Conservation (phyloP, 1,284 basidiomycete species). For the Malassezia slooffiae region DNA sequence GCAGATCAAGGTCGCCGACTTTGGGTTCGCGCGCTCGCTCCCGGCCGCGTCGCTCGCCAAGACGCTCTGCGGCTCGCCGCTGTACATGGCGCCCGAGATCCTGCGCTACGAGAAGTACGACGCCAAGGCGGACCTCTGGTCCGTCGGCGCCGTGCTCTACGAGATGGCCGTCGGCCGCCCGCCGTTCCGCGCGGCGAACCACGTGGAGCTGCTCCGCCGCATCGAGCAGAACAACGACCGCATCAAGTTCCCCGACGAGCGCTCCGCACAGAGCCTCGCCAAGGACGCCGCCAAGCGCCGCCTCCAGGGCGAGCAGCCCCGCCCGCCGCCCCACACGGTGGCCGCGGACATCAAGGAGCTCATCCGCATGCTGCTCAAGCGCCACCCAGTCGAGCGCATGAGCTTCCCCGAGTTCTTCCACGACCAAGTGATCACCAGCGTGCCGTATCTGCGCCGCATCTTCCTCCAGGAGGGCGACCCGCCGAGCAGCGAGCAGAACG, state of each 20-base stretch:
- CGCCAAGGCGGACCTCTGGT: slow-evolving; percentile 95
- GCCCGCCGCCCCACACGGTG: slow-evolving; percentile 50
- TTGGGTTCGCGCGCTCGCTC: slow-evolving; percentile 87
- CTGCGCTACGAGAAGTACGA: slow-evolving; percentile 95
- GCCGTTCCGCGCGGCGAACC: slow-evolving; percentile 88
- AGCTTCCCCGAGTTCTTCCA: slow-evolving; percentile 85
- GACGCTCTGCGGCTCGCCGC: slow-evolving; percentile 88
- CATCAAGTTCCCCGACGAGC: slow-evolving; percentile 68
- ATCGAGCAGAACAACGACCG: slow-evolving; percentile 67
- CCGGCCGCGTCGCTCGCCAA: slow-evolving; percentile 89
- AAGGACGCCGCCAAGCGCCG: slow-evolving; percentile 29
- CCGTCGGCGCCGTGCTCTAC: slow-evolving; percentile 87
- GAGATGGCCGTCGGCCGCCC: slow-evolving; percentile 89
- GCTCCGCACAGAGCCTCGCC: slow-evolving; percentile 29
- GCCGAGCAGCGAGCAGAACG: no score
- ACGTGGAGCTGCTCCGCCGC: slow-evolving; percentile 85
- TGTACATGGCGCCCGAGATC: slow-evolving; percentile 99
- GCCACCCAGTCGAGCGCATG: slow-evolving; percentile 71
- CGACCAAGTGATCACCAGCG: slow-evolving; percentile 7
- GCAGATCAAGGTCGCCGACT: slow-evolving; percentile 60
- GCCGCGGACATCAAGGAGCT: slow-evolving; percentile 76
- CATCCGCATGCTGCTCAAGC: slow-evolving; percentile 69
- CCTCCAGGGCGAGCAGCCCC: slow-evolving; percentile 29
- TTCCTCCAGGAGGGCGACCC: slow-evolving; percentile 31
- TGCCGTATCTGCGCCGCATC: slow-evolving; percentile 14